phyloP scores from a whole-genome alignment of 305 asterid species.

The Fraxinus latifolia region DNA sequence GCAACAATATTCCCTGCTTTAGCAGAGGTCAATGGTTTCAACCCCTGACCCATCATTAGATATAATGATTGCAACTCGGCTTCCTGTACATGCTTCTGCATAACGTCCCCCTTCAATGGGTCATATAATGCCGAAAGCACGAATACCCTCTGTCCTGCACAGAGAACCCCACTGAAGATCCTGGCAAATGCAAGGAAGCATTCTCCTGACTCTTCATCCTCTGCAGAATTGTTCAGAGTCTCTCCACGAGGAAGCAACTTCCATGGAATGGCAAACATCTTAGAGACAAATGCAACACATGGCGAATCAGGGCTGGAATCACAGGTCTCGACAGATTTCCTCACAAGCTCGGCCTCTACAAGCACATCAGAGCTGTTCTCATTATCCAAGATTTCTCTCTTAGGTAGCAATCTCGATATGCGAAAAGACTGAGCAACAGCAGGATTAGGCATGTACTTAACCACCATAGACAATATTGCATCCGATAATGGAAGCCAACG shows the following conservation, averaged over 20 bases:
- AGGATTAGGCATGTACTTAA: slow-evolving; percentile 74
- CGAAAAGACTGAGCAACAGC: slow-evolving; percentile 72
- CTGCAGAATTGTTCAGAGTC: slow-evolving; percentile 30
- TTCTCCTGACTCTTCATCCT: slow-evolving; percentile 77
- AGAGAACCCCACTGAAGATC: slow-evolving; percentile 83
- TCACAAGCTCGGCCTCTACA: slow-evolving; percentile 61
- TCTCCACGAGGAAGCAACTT: slow-evolving; percentile 89
- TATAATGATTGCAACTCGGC: slow-evolving; percentile 71
- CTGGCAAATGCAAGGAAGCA: slow-evolving; percentile 96
- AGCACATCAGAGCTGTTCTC: slow-evolving; percentile 50
- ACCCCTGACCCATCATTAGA: slow-evolving; percentile 94
- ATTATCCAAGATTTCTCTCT: slow-evolving; percentile 41
- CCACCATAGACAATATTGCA: slow-evolving; percentile 75
- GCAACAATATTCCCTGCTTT: slow-evolving; percentile 87
- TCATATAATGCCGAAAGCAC: slow-evolving; percentile 85
- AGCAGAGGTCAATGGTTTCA: slow-evolving; percentile 71
- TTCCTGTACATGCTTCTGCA: slow-evolving; percentile 84
- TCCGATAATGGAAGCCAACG: slow-evolving; percentile 91
- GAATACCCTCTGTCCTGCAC: slow-evolving; percentile 65
- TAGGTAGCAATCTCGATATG: slow-evolving; percentile 74
- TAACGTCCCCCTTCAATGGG: slow-evolving; percentile 63
- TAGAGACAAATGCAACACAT: slow-evolving; percentile 80
- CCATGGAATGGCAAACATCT: slow-evolving; percentile 85
- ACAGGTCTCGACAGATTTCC: slow-evolving; percentile 76
- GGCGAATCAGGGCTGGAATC: slow-evolving; percentile 69